Conservation (phyloP, 345 rosid genomes). For the rapeseed (Brassica napus) region DNA sequence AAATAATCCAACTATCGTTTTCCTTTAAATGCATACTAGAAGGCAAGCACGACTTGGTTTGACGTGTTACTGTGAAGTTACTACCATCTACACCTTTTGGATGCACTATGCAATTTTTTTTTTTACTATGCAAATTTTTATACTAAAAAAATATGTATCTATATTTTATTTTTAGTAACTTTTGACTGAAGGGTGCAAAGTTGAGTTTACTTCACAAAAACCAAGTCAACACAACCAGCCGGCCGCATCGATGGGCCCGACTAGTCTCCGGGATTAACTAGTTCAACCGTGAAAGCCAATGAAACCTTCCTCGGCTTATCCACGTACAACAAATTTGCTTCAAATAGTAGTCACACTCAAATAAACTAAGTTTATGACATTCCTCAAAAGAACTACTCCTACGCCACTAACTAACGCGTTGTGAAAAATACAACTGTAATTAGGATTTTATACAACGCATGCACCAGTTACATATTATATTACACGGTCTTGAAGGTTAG, state of each 20-base stretch:
- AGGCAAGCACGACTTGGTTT: constrained; percentile 26
- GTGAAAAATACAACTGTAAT: background rate
- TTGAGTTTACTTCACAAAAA: background rate
- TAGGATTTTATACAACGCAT: background rate
- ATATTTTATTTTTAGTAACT: background rate
- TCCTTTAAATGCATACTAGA: constrained; percentile 14
- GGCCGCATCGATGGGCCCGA: background rate
- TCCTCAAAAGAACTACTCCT: background rate
- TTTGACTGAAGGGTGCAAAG: background rate
- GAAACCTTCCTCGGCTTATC: background rate
- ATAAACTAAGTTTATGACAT: background rate
- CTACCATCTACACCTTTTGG: constrained; percentile 1
- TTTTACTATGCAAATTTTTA: background rate
- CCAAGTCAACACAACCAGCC: background rate
- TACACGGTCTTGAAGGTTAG: constrained; percentile 7
- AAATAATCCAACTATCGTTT: constrained; percentile 1
- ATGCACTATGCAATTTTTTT: background rate
- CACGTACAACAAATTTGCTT: background rate
- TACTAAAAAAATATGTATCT: background rate
- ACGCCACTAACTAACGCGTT: background rate
- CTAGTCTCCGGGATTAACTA: background rate
- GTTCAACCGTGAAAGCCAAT: background rate
- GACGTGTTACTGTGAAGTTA: constrained; percentile 26
- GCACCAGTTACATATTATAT: background rate
- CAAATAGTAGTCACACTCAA: background rate